Evolutionary conservation across 2,329 filamentous ascomycete species (phyloP), one percentile per base, ranked within the genome.

Genomic region (Fusarium scirpi): DNA sequence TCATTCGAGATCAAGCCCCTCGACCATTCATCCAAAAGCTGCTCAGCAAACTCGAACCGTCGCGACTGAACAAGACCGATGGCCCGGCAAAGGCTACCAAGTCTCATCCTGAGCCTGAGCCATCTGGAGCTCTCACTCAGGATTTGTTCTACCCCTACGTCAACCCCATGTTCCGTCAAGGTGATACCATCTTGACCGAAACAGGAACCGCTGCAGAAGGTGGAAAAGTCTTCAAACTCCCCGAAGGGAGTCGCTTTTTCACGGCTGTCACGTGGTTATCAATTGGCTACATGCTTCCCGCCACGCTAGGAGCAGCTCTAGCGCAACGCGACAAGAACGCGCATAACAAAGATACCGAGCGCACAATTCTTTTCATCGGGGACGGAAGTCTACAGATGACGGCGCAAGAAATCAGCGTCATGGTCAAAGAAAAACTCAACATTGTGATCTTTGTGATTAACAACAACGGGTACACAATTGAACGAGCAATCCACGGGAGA

Each of bases 211-310:
- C 62, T 4, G 60, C 62, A 15, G 62, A 63, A n/a, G 62, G 62
- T 3, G 62, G 62, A 8, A 65, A 65, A 4, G 52, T 41, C 3
- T 40, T 65, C 1, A 51, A 46, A 5, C 62, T 65, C 7, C 52
- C 62, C 0, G 10, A 43, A 3, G 52, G 20, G 4, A 51, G 45
- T 12, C 27, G 52, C 8, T 65, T 51, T 12, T 65, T 65, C 0
- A 65, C 62, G 4, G 62, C 52, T 8, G 62, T 65, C 15, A 65
- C 62, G 12, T 65, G 62, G 60, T 3, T 65, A 6, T 65, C 62
- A 2, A 65, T 65, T 32, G 62, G 62, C 4, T 65, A 65, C n/a
- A 65, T 65, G 62, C 61, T 65, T 6, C 62, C 62, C 3, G 62
- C 62, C 13, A 64, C 62, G 2, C 52, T 65, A 3, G 62, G 62